Base-by-base conservation (phyloP, 768 basidiomycete species). In the Trametes cubensis region DNA sequence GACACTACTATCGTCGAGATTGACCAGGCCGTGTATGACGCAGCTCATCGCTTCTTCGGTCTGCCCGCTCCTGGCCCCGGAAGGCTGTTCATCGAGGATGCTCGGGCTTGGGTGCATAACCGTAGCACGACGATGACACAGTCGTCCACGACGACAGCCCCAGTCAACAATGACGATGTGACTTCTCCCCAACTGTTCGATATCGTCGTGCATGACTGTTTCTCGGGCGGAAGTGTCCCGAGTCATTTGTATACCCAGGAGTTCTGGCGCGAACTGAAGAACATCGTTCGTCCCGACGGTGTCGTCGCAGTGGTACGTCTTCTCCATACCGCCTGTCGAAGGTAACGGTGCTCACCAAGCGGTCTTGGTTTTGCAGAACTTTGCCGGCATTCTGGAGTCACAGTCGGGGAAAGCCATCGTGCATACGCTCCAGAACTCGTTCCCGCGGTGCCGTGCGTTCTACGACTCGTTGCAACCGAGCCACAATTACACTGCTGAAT, bases 211-310 rank as follows among this genome's bases (percentile, higher is more conserved):
- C 96, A 98, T 66, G 95, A 96, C 68, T 92, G 92, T 70, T 98
- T 97, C 72, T 94, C 94, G 10, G 96, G 95, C 10, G 96, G 96
- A 3, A 86, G 85, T n/a, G 87, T 98, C 2, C 94, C 96, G 0
- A 78, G 86, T 40, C 88, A 93, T 69, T 76, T 98, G 54, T 98
- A 90, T 75, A 92, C 94, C 0, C 42, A 82, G 30, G 88, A 95
- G 66, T 95, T 95, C 71, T 96, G 93, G 92, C 66, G 79, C 23
- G 85, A 87, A 55, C 70, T 96, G 54, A 87, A 84, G 67, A 68
- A 72, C 2, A 71, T 87, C 20, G 81, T 96, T 74, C 79, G 82
- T 14, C 78, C 83, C 3, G 85, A 91, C 49, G 95, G 90, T 3
- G 78, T 95, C 17, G 73, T 96, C 15, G 93, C 86, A 20, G 86